Evolutionary conservation across 495 filamentous ascomycete genomes (phyloP).

Genomic region (Opeltia flavorubescens): DNA sequence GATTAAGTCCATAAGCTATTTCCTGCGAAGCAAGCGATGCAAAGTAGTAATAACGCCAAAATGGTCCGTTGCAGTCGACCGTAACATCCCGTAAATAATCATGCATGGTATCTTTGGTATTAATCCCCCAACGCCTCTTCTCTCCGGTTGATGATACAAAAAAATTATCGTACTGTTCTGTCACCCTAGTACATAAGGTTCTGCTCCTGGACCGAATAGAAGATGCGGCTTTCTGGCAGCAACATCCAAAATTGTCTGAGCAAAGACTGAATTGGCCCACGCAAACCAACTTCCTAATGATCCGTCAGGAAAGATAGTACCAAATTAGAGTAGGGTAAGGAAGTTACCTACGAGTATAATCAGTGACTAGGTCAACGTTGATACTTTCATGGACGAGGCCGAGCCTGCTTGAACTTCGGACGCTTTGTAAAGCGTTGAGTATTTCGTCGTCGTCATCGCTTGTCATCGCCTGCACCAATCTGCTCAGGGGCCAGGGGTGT

Average conservation of each 20-base stretch:
- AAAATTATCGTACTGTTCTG: not conserved
- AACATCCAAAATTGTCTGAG: constrained; percentile 82
- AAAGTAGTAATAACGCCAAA: too few relatives aligned
- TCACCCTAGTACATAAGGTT: constrained; percentile 12
- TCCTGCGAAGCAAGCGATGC: constrained; percentile 34
- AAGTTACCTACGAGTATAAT: constrained; percentile 58
- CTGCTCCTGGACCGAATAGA: constrained; percentile 52
- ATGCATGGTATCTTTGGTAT: too few relatives aligned
- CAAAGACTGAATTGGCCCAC: constrained; percentile 95
- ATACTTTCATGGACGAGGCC: constrained; percentile 89
- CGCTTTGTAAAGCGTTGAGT: constrained; percentile 47
- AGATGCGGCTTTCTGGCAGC: constrained; percentile 76
- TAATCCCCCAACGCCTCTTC: too few relatives aligned
- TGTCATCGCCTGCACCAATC: constrained; percentile 83
- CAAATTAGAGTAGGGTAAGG: not conserved
- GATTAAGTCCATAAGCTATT: constrained; percentile 37
- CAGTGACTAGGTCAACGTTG: constrained; percentile 56
- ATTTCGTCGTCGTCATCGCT: constrained; percentile 83
- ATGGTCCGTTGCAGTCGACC: too few relatives aligned
- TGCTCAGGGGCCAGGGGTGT: constrained; percentile 95
- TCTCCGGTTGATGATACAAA: constrained; percentile 4
- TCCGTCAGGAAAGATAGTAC: constrained; percentile 16
- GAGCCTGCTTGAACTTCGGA: constrained; percentile 55
- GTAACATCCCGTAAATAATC: too few relatives aligned
- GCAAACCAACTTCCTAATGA: constrained; percentile 78